Evolutionary conservation across 2,329 filamentous ascomycete species (phyloP).

Genomic region (Coniochaeta ligniaria): DNA sequence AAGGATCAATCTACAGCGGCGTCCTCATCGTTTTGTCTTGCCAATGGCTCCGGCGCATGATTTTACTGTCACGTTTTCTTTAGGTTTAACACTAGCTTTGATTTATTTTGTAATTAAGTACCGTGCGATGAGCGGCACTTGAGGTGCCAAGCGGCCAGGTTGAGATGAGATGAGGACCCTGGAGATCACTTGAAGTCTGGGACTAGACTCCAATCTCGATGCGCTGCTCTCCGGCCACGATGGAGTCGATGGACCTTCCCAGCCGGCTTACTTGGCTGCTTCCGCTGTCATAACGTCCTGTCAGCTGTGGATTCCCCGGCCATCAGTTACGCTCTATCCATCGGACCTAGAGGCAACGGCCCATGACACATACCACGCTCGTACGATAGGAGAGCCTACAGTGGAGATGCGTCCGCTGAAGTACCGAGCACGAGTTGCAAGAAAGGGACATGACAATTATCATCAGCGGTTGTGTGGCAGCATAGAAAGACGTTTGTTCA

Average conservation of each 20-base stretch:
- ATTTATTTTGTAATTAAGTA: too few species aligned
- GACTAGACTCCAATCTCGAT: background rate
- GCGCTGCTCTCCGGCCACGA: background rate
- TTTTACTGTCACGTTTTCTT: background rate
- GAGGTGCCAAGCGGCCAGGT: background rate
- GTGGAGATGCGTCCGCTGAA: background rate
- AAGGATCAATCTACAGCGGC: background rate
- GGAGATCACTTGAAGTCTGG: background rate
- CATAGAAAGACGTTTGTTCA: background rate
- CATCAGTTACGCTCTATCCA: background rate
- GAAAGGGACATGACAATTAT: background rate
- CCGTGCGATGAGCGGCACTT: background rate
- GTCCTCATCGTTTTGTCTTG: background rate
- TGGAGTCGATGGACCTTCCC: background rate
- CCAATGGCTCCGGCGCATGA: background rate
- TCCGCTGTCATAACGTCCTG: background rate
- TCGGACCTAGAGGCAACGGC: background rate
- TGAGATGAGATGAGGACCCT: background rate
- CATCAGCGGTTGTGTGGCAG: background rate
- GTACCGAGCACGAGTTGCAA: background rate
- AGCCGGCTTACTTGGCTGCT: background rate
- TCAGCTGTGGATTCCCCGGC: background rate
- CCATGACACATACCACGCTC: background rate
- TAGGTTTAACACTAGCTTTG: background rate
- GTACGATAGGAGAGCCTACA: background rate